Percentiles rank a stretch among this genome's conserved stretches.
phyloP scores from a whole-genome alignment of 495 filamentous ascomycete species.

The Hypoxylon intermedium region DNA sequence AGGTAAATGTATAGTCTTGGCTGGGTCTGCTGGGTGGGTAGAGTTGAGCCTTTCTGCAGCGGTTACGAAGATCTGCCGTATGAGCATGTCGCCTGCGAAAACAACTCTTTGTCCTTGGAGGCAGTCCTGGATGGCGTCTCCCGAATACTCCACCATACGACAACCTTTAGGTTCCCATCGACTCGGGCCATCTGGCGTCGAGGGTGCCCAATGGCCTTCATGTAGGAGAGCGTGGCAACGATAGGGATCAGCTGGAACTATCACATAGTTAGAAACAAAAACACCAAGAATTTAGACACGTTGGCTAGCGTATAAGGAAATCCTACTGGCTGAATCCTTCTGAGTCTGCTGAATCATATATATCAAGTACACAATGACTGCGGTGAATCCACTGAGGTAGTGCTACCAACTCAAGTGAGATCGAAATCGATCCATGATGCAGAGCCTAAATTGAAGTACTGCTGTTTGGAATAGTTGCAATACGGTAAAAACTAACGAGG shows the following conservation, averaged over 20 bases:
- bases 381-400: too few relatives aligned
- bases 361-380: too few relatives aligned
- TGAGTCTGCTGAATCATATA: not conserved
- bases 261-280: conserved; percentile 13
- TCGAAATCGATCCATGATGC: too few relatives aligned
- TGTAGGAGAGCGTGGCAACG: conserved; percentile 62
- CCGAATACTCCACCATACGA: conserved; percentile 62
- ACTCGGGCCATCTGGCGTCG: conserved; percentile 34
- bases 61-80: conserved; percentile 67
- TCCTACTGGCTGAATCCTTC: not conserved
- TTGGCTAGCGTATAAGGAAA: not conserved
- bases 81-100: conserved; percentile 66
- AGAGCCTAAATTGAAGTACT: too few relatives aligned
- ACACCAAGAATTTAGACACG: not conserved
- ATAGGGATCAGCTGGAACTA: conserved; percentile 53
- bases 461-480: too few relatives aligned
- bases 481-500: too few relatives aligned
- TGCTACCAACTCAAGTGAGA: too few relatives aligned
- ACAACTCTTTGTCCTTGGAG: conserved; percentile 54
- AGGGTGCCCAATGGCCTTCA: conserved; percentile 57
- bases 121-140: conserved; percentile 55
- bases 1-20: too few relatives aligned
- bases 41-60: conserved; percentile 57
- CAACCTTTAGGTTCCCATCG: conserved; percentile 67
- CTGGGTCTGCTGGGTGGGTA: conserved; percentile 33